Percentiles rank a stretch among this genome's conserved stretches.
Evolutionary conservation across 495 filamentous ascomycete genomes (phyloP).

Genomic region (Choiromyces venosus): DNA sequence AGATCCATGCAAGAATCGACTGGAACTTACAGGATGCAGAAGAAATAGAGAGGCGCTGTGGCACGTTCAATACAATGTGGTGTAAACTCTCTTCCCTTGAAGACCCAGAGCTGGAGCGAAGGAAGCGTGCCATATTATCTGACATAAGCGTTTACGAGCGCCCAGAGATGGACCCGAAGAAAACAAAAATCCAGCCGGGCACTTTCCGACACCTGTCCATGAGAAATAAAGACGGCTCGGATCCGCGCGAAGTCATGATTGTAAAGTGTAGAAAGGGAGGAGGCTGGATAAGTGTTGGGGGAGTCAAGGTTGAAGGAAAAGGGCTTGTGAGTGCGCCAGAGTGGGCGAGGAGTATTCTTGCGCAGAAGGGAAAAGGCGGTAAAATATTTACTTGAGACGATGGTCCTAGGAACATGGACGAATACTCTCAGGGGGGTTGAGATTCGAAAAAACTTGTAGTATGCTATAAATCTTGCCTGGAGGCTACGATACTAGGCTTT

Average conservation of each 20-base stretch:
- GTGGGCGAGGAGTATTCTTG: slow-evolving; percentile 37
- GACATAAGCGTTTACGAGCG: slow-evolving; percentile 18
- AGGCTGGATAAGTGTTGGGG: slow-evolving; percentile 35
- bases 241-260: slow-evolving; percentile 23
- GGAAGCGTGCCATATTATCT: slow-evolving; percentile 29
- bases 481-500: not conserved
- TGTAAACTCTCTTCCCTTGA: slow-evolving; percentile 25
- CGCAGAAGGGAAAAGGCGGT: not conserved
- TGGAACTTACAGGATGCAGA: slow-evolving; percentile 20
- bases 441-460: not conserved
- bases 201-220: slow-evolving; percentile 22
- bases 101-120: slow-evolving; percentile 16
- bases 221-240: slow-evolving; percentile 11
- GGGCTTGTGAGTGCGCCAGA: slow-evolving; percentile 26
- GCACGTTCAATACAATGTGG: slow-evolving; percentile 23
- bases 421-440: not conserved
- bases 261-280: slow-evolving; percentile 33
- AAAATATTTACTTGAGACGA: not conserved
- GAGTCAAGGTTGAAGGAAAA: slow-evolving; percentile 40
- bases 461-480: not conserved
- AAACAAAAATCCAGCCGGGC: slow-evolving; percentile 14
- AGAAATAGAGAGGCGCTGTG: slow-evolving; percentile 28
- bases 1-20: slow-evolving; percentile 45
- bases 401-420: not conserved
- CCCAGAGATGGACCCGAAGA: slow-evolving; percentile 20